Evolutionary conservation across 108 stramenopile genomes (phyloP).

Genomic region (Skeletonema tropicum): DNA sequence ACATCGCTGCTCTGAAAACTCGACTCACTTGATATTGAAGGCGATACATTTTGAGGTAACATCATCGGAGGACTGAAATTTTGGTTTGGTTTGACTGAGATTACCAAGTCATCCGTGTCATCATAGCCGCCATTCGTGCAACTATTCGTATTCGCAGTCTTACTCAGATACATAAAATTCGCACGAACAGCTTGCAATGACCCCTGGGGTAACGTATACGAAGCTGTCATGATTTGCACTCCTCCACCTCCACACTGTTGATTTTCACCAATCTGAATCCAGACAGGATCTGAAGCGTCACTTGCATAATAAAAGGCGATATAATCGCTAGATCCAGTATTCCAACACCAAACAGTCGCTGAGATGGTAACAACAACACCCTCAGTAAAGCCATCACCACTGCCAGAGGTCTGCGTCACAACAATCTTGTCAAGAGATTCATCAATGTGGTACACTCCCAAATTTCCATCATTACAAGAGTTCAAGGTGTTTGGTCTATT

Average conservation of each 20-base stretch:
- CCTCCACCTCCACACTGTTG: background rate
- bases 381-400: background rate
- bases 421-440: constrained; percentile 32
- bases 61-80: no score
- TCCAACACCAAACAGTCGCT: background rate
- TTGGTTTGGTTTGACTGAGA: background rate
- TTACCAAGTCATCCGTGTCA: background rate
- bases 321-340: background rate
- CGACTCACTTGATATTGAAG: no score
- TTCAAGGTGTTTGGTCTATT: constrained; percentile 13
- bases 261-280: background rate
- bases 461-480: constrained; percentile 4
- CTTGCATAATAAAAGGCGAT: background rate
- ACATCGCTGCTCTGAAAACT: no score
- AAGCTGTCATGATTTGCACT: background rate
- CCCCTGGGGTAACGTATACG: background rate
- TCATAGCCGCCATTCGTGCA: background rate
- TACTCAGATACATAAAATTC: background rate
- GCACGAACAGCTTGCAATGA: background rate
- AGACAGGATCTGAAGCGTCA: background rate
- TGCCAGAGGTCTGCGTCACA: background rate
- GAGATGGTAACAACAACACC: background rate
- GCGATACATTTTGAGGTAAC: no score
- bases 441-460: constrained; percentile 13
- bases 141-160: background rate